Evolutionary conservation across 2,329 filamentous ascomycete genomes (phyloP).

Genomic region (Claviceps quebecensis): DNA sequence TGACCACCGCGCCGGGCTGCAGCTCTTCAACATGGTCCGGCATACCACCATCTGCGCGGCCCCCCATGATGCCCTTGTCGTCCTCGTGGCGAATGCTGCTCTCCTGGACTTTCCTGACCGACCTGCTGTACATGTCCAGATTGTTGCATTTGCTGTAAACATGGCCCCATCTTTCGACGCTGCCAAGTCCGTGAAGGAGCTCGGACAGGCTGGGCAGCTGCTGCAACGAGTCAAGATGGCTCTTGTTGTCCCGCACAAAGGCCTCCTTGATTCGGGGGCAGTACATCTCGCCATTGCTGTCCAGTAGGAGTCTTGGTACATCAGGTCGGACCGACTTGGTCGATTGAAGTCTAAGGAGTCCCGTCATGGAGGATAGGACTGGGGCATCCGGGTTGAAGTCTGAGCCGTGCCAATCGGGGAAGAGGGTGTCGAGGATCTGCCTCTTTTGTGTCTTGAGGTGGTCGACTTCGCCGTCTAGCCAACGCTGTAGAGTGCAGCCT

Average conservation of each 20-base stretch:
- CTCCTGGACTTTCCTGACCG: neutral
- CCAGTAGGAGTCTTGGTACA: slow-evolving; percentile 1
- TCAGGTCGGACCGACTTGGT: slow-evolving; percentile 5
- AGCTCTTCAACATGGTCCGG: slow-evolving; percentile 11
- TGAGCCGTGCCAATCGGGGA: slow-evolving; percentile 12
- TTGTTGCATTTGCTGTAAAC: slow-evolving; percentile 7
- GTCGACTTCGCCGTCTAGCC: slow-evolving; percentile 17
- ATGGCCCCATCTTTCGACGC: neutral
- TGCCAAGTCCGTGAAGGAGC: slow-evolving; percentile 3
- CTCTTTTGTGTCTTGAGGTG: slow-evolving; percentile 14
- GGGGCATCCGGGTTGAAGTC: slow-evolving; percentile 21
- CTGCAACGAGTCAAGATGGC: slow-evolving; percentile 16
- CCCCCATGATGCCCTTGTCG: neutral
- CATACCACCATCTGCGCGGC: slow-evolving; percentile 6
- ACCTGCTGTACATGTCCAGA: slow-evolving; percentile 11
- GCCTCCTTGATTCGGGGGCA: neutral
- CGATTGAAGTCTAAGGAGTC: slow-evolving; percentile 12
- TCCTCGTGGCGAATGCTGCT: neutral
- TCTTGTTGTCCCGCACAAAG: slow-evolving; percentile 15
- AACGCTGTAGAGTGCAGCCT: slow-evolving; percentile 16
- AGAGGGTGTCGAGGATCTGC: slow-evolving; percentile 11
- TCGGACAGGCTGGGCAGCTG: slow-evolving; percentile 14
- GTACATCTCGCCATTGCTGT: slow-evolving; percentile 7
- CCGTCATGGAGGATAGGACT: slow-evolving; percentile 7
- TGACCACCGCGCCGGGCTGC: slow-evolving; percentile 3